Conservation (phyloP, 78 protist species). For the Emiliania huxleyi region DNA sequence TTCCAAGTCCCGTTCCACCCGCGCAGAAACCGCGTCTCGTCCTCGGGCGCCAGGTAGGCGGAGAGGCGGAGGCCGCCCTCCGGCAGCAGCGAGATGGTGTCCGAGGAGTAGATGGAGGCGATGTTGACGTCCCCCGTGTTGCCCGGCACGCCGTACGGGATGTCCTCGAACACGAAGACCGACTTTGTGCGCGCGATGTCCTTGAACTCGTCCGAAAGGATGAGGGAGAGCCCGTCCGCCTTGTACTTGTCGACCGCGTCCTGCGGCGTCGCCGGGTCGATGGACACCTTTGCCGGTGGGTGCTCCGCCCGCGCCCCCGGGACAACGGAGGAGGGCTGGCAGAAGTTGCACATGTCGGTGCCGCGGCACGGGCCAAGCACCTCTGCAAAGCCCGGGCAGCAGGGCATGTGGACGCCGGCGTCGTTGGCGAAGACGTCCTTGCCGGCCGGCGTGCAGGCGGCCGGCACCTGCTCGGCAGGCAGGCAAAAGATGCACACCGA, state of each 20-base stretch:
- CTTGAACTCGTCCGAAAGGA: background rate
- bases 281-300: background rate
- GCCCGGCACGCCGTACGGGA: background rate
- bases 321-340: background rate
- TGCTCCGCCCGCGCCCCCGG: background rate
- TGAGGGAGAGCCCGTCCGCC: background rate
- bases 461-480: background rate
- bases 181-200: background rate
- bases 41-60: background rate
- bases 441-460: background rate
- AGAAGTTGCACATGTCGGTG: background rate
- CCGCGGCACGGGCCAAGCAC: background rate
- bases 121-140: slow-evolving; percentile 16
- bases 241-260: background rate
- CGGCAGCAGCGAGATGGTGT: background rate
- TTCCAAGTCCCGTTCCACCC: slow-evolving; percentile 19
- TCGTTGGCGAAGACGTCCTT: background rate
- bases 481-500: background rate
- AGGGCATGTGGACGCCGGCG: background rate
- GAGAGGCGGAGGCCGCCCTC: background rate
- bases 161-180: slow-evolving; percentile 1
- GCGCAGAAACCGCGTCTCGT: background rate
- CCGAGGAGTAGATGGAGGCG: background rate
- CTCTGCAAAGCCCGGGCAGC: background rate
- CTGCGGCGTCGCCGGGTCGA: background rate